These are phyloP conservation scores for Pseudocohnilembus persalinus DNA, from an alignment of 169 alveolate genomes.

Conservation along the genomic window DNA sequence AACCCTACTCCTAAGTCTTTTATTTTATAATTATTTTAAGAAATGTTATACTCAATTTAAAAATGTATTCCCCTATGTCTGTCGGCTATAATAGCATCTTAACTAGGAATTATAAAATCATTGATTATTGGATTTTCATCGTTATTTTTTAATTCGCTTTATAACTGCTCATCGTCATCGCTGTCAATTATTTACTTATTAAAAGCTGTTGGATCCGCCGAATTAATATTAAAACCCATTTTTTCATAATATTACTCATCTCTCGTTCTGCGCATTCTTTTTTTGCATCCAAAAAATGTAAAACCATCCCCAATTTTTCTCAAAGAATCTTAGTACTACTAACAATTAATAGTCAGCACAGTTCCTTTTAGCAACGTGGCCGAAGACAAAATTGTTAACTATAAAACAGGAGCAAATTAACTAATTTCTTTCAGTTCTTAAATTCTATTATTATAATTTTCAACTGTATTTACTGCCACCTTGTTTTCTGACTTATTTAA, in stretches of 20 bases:
- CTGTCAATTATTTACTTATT: neutral
- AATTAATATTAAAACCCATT: too few species aligned
- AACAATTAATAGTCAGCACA: conserved; percentile 33
- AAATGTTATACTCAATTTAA: conserved; percentile 43
- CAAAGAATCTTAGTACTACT: conserved; percentile 40
- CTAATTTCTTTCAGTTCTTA: neutral
- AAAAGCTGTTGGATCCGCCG: neutral
- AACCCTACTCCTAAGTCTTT: conserved; percentile 81
- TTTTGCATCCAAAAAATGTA: conserved; percentile 62
- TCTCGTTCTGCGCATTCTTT: neutral
- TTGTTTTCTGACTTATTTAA: too few species aligned
- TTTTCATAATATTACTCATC: neutral
- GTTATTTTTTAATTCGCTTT: neutral
- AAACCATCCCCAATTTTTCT: conserved; percentile 55
- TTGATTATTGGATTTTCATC: conserved; percentile 25
- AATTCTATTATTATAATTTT: neutral
- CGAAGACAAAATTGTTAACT: conserved; percentile 12
- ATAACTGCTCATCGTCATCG: too few species aligned
- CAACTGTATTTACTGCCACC: neutral
- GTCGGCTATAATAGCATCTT: conserved; percentile 47
- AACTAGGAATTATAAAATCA: conserved; percentile 65
- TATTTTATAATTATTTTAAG: conserved; percentile 45
- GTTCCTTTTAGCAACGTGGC: conserved; percentile 48
- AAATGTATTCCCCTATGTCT: conserved; percentile 57
- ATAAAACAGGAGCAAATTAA: conserved; percentile 12